Conservation (phyloP, 768 basidiomycete genomes). For the Serendipita sp. region DNA sequence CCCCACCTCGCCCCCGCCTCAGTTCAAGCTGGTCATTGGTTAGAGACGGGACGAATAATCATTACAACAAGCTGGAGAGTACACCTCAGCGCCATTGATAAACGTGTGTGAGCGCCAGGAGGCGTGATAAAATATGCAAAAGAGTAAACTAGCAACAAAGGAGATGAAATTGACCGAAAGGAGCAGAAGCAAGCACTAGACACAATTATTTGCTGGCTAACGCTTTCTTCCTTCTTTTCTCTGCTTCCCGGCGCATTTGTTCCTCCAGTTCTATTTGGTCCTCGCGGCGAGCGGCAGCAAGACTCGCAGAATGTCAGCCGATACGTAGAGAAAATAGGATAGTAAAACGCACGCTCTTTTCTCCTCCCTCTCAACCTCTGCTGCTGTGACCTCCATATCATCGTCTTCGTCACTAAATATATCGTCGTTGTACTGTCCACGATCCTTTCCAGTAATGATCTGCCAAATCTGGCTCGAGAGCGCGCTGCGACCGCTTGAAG, state of each 20-base stretch:
- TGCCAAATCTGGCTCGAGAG: neutral
- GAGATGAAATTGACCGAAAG: no score
- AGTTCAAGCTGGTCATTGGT: no score
- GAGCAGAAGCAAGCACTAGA: neutral
- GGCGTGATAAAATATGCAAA: neutral
- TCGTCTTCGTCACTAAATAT: constrained; percentile 11
- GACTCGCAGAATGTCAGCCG: constrained; percentile 5
- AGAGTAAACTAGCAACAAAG: neutral
- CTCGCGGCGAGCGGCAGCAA: constrained; percentile 9
- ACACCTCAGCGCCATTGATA: no score
- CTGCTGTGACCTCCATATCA: constrained; percentile 11
- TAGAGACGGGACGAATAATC: no score
- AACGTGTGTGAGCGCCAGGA: no score
- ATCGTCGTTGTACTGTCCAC: constrained; percentile 7
- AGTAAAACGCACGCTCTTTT: constrained; percentile 8
- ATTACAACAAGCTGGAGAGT: no score
- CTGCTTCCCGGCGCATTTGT: constrained; percentile 11
- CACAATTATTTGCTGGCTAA: no score
- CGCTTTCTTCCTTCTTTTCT: constrained; percentile 10
- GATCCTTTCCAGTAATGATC: constrained; percentile 6
- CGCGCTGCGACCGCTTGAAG: neutral
- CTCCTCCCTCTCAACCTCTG: constrained; percentile 10
- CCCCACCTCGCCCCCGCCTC: no score
- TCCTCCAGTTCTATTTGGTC: constrained; percentile 10
- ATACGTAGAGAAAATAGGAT: neutral